Evolutionary conservation across 495 filamentous ascomycete species (phyloP).

Genomic region (Penicillium simplicissimum): DNA sequence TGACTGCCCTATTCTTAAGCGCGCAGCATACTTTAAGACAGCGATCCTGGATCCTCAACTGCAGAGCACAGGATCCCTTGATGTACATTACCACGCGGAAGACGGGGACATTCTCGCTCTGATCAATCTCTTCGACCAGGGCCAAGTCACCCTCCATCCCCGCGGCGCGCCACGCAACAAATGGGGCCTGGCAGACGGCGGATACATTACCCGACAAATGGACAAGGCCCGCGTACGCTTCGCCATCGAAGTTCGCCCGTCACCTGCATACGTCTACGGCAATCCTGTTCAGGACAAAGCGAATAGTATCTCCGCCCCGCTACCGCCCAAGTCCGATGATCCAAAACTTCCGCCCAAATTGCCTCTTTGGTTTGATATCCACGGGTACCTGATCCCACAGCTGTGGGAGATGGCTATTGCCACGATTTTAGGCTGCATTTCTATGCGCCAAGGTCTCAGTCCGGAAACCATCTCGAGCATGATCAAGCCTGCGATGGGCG

Average conservation of each 20-base stretch:
- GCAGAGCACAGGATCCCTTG: conserved; percentile 29
- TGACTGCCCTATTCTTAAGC: conserved; percentile 48
- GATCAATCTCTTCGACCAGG: conserved; percentile 64
- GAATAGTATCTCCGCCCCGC: conserved; percentile 27
- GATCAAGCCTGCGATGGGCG: conserved; percentile 60
- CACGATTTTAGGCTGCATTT: conserved; percentile 58
- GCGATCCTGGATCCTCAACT: conserved; percentile 56
- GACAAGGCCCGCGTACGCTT: conserved; percentile 66
- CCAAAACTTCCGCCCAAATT: conserved; percentile 41
- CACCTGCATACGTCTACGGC: conserved; percentile 59
- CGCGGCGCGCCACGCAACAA: conserved; percentile 63
- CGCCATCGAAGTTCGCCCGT: conserved; percentile 57
- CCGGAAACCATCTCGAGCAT: conserved; percentile 52
- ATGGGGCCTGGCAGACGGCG: conserved; percentile 69
- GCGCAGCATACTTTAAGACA: conserved; percentile 60
- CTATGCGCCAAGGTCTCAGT: conserved; percentile 58
- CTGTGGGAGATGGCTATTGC: conserved; percentile 68
- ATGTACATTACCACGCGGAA: conserved; percentile 38
- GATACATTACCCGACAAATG: conserved; percentile 71
- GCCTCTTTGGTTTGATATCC: conserved; percentile 81
- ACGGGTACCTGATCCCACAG: conserved; percentile 57
- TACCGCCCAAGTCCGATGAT: conserved; percentile 18
- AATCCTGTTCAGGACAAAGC: conserved; percentile 46
- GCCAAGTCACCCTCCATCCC: conserved; percentile 56
- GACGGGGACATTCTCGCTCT: conserved; percentile 72